These are phyloP conservation scores for Ophiocordyceps unilateralis DNA, from an alignment of 2,329 filamentous ascomycete species.

Conservation along the genomic window DNA sequence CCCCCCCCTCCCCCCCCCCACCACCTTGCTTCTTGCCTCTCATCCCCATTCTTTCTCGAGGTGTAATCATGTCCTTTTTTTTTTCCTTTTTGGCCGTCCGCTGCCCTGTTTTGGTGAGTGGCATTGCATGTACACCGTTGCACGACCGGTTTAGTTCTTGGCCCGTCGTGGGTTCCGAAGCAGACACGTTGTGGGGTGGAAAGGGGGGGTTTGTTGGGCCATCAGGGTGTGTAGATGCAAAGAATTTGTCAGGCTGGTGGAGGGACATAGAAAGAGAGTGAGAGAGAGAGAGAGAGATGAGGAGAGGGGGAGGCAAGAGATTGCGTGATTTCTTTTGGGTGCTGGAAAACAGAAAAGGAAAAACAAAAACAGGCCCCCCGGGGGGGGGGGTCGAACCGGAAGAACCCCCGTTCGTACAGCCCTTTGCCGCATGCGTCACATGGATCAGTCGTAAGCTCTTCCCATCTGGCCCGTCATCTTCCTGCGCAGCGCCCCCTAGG, in stretches of 20 bases:
- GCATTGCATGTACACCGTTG: no score
- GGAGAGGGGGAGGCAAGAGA: neutral
- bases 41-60: no score
- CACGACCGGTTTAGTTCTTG: no score
- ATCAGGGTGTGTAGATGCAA: no score
- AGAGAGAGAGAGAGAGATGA: neutral
- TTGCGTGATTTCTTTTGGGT: neutral
- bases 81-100: no score
- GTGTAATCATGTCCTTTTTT: no score
- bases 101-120: no score
- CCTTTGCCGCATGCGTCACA: neutral
- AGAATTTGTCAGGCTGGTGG: neutral
- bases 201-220: no score
- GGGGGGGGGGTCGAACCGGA: neutral
- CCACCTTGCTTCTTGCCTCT: no score
- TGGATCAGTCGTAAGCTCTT: constrained; percentile 1
- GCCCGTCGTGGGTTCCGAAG: no score
- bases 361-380: neutral
- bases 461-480: constrained; percentile 3
- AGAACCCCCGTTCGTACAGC: neutral
- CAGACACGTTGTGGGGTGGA: no score
- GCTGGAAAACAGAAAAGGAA: neutral
- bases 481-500: constrained; percentile 10
- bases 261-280: neutral
- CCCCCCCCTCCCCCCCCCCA: no score